Base-by-base conservation (phyloP, 225 moss, liverwort and hornwort genomes). In the Pleurozium schreberi region DNA sequence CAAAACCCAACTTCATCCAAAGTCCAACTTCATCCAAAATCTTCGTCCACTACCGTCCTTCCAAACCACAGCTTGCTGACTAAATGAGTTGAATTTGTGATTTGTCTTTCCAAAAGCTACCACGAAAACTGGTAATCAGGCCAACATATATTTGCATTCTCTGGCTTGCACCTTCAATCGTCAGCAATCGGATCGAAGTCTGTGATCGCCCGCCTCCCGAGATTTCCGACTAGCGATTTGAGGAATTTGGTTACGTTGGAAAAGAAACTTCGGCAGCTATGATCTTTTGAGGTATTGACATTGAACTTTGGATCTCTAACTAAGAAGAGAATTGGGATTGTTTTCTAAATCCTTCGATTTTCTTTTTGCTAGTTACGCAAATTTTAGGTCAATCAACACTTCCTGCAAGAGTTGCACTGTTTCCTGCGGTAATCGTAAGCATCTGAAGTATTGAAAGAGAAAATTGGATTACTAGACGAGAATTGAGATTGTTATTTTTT, bases 121-220 rank as follows among this genome's bases (percentile, higher is more conserved):
- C 17, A 75, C 26, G 4, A 6, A 20, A 49, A 49, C 9, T 78
- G 60, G 78, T 38, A 6, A 1, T 28, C 1, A 0, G 0, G 2
- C 9, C 1, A 58, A 67, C 89, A 84, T 31, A 30, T 31, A 17
- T 18, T 38, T 17, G 30, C 82, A 60, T 4, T 38, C 30, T 58
- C 16, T n/a, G 63, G 27, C 8, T 42, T n/a, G 50, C n/a, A 25
- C 23, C 17, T n/a, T 73, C 58, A 38, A 77, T 77, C 11, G 19
- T 55, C 53, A 57, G 71, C 30, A 89, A 74, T 47, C 30, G 15
- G 82, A 47, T 23, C 38, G 55, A n/a, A 49, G 18, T 63, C 55
- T 61, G 34, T n/a, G 53, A 82, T 52, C 85, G 60, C 82, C 42
- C 85, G 60, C 82, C 42, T 62, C 38, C 47, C 52, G 34, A 85